Evolutionary conservation across 495 filamentous ascomycete genomes (phyloP), one percentile per base, ranked within the genome.

Genomic region (Parachaetomium inaequale): DNA sequence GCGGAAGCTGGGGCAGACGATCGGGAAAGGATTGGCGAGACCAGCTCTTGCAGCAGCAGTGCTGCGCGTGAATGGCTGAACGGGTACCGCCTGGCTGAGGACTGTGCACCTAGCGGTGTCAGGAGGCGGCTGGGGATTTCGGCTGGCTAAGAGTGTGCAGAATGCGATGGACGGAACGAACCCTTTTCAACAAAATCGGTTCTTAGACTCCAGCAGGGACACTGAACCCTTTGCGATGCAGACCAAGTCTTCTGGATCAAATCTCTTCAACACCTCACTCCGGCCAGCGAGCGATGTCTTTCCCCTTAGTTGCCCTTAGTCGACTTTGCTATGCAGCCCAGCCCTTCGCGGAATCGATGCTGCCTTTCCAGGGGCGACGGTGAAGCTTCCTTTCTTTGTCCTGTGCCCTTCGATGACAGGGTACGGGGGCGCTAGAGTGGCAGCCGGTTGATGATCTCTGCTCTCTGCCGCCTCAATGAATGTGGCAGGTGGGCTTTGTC

Each of bases 401-500:
- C 51, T 15, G 23, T 38, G 17, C 42, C 25, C 57, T 52, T 63
- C 54, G 45, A 31, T 17, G 25, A 42, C 61, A 63, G 64, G 58
- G 61, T 49, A 53, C 34, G 60, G 57, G n/a, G 51, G 29, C 23
- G n/a, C 60, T 50, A 63, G 55, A 32, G 43, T 46, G 59, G 55
- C 51, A 60, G 36, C 23, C 43, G 59, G 40, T 58, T 45, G 57
- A 38, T 60, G 57, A 26, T 50, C 47, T 63, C 68, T 68, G 49
- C 56, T 66, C 45, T 58, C 47, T 64, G 58, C 68, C 59, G 55
- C 62, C 57, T 68, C 57, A 62, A 67, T 65, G 63, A 66, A 65
- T 38, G 62, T 60, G 62, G 47, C 54, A 60, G 67, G 49, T 42
- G 54, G 53, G 59, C 70, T 72, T 72, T 72, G 70, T 72, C 70